Evolutionary conservation across 2,329 filamentous ascomycete species (phyloP), one percentile per base, ranked within the genome.

Genomic region (Colletotrichum graminicola): DNA sequence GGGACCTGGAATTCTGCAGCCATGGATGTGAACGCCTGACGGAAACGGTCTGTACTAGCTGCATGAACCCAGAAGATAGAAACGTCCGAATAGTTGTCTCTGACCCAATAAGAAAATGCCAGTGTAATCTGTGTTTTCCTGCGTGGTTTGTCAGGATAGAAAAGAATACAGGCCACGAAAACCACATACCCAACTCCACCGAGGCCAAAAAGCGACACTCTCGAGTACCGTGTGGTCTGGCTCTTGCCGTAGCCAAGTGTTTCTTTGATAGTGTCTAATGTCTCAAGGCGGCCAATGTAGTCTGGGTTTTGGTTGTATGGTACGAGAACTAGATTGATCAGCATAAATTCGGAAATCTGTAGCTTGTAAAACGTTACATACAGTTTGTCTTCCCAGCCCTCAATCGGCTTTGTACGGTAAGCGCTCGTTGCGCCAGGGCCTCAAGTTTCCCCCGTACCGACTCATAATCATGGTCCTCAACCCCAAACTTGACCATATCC

Each of bases 51-150:
- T 0, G 66, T 34, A 64, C 67, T 81, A 69, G 76, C 78, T 0
- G 77, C 79, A 59, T 80, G 77, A 26, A 82, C 75, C 80, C 79
- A 51, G 81, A 60, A 81, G 0, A 82, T 63, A 0, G 78, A 80
- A 3, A 75, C 64, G 0, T 77, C 76, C 4, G 74, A 73, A 14
- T 36, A 62, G 12, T 41, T 61, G 11, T 75, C 52, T 1, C 49
- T 64, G 4, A 77, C 60, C 76, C 76, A 75, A 61, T 77, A 77
- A 5, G 65, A 70, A 41, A 79, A 80, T 11, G 66, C 74, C 11
- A 80, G 59, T 0, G 77, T 78, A 23, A 80, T 76, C 67, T 80
- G 78, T 11, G 78, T 79, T 76, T 80, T 80, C 3, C 78, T 80
- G 26, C 2, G 10, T 0, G 1, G 16, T 77, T 34, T 75, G 72